These are phyloP conservation scores for Marasmius fiardii DNA, from an alignment of 1,284 basidiomycete species.

Conservation along the genomic window DNA sequence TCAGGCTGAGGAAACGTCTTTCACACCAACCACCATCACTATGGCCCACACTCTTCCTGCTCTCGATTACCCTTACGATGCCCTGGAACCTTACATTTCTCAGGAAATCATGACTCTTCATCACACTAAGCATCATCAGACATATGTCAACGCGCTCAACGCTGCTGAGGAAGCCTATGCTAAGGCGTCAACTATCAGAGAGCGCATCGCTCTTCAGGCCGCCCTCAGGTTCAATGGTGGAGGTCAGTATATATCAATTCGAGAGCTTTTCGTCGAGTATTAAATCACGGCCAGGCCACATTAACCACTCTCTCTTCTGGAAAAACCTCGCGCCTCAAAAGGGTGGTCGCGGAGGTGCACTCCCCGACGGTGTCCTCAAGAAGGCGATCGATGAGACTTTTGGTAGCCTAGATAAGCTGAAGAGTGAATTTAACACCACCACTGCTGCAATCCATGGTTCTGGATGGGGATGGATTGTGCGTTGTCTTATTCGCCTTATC, in stretches of 20 bases:
- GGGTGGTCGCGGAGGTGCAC: slow-evolving; percentile 57
- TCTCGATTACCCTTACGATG: slow-evolving; percentile 86
- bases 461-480: slow-evolving; percentile 91
- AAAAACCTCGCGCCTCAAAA: slow-evolving; percentile 74
- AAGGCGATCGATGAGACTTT: slow-evolving; percentile 63
- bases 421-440: slow-evolving; percentile 69
- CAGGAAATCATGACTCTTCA: slow-evolving; percentile 82
- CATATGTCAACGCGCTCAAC: slow-evolving; percentile 74
- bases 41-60: slow-evolving; percentile 67
- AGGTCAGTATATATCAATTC: slow-evolving; percentile 31
- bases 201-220: slow-evolving; percentile 74
- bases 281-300: slow-evolving; percentile 54
- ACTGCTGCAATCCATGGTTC: slow-evolving; percentile 86
- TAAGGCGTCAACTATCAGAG: slow-evolving; percentile 62
- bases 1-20: too few species aligned
- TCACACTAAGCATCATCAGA: slow-evolving; percentile 86
- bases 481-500: too few species aligned
- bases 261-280: background rate
- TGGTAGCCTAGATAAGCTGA: slow-evolving; percentile 69
- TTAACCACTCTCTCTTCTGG: slow-evolving; percentile 95
- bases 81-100: slow-evolving; percentile 84
- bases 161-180: slow-evolving; percentile 75
- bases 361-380: slow-evolving; percentile 66
- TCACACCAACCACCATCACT: slow-evolving; percentile 11
- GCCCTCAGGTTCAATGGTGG: slow-evolving; percentile 75